These are phyloP conservation scores for Gnomoniopsis sp. DNA, from an alignment of 2,329 filamentous ascomycete species.

Conservation along the genomic window DNA sequence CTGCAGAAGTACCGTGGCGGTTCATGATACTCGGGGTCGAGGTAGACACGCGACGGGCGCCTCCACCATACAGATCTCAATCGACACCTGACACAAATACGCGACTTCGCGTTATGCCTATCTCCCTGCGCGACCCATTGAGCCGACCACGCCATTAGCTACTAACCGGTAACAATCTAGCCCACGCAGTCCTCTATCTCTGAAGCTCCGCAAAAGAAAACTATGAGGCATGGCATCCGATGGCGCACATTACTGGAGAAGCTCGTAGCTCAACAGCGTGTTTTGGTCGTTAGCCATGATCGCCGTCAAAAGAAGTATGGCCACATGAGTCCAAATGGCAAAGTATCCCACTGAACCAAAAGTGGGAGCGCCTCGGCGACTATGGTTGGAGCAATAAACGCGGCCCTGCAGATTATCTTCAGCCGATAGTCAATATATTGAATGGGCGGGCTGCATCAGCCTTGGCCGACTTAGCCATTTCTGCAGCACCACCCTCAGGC, in stretches of 20 bases:
- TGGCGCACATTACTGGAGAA: no score
- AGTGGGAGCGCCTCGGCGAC: background rate
- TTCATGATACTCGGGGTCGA: background rate
- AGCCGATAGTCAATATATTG: background rate
- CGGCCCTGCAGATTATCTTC: conserved; percentile 3
- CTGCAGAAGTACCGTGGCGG: background rate
- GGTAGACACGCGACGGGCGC: background rate
- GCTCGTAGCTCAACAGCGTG: no score
- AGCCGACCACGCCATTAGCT: background rate
- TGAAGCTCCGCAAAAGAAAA: no score
- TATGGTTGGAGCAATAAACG: conserved; percentile 14
- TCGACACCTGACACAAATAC: background rate
- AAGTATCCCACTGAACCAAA: background rate
- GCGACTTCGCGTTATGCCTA: background rate
- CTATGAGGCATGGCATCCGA: no score
- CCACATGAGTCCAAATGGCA: background rate
- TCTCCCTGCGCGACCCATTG: background rate
- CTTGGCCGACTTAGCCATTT: background rate
- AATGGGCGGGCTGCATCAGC: background rate
- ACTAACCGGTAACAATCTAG: no score
- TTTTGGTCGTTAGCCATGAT: no score
- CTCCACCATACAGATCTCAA: background rate
- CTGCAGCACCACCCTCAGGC: background rate
- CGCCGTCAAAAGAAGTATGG: background rate
- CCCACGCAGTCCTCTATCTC: no score